Conservation (phyloP, 1,284 basidiomycete species). For the Ganoderma resinaceum region DNA sequence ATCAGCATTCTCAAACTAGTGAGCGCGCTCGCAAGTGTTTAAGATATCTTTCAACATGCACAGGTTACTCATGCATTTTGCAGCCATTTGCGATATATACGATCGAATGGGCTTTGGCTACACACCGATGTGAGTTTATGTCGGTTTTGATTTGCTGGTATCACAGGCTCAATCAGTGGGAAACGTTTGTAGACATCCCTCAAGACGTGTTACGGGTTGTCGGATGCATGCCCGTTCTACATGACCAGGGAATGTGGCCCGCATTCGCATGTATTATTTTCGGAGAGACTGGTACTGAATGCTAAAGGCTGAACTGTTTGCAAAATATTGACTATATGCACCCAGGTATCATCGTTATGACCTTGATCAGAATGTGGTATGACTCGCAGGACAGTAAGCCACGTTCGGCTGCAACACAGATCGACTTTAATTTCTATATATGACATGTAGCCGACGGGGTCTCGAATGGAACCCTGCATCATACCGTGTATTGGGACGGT, state of each 20-base stretch:
- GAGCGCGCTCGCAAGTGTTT: not conserved
- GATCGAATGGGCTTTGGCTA: not conserved
- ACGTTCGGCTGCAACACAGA: not conserved
- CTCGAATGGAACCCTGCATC: not conserved
- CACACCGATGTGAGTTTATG: not conserved
- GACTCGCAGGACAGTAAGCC: not conserved
- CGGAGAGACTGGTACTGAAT: not conserved
- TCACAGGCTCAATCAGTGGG: not conserved
- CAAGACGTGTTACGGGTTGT: not conserved
- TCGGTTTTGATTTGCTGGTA: not conserved
- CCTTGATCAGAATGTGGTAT: not conserved
- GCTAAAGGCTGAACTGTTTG: not conserved
- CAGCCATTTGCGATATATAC: not conserved
- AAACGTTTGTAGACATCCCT: not conserved
- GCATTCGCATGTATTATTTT: constrained; percentile 1
- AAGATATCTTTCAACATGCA: not conserved
- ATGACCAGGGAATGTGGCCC: not conserved
- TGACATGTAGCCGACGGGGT: not conserved
- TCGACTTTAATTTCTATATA: not conserved
- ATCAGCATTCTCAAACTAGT: not conserved
- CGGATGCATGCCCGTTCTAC: not conserved
- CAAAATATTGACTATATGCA: not conserved
- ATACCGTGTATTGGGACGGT: constrained; percentile 1
- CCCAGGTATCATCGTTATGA: not conserved
- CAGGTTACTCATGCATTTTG: not conserved